phyloP scores from a whole-genome alignment of 1,284 basidiomycete genomes.

The Gomphus sp. region DNA sequence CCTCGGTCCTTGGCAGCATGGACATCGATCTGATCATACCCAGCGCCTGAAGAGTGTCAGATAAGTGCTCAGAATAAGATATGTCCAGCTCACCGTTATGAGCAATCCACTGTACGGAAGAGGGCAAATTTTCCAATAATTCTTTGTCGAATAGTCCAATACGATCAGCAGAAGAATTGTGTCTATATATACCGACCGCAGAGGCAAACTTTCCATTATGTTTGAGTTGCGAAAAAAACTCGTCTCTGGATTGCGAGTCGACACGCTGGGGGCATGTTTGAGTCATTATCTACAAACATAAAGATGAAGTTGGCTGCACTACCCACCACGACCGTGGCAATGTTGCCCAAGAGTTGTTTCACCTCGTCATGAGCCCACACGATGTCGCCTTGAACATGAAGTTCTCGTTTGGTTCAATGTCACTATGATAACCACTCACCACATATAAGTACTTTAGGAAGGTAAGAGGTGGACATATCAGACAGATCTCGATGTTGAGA shows the following conservation, averaged over 20 bases:
- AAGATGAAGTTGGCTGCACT: neutral
- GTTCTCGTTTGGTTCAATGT: neutral
- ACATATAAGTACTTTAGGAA: conserved; percentile 28
- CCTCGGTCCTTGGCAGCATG: conserved; percentile 62
- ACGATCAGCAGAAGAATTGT: conserved; percentile 52
- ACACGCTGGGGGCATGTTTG: conserved; percentile 35
- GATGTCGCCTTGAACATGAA: conserved; percentile 44
- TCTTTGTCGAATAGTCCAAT: conserved; percentile 79
- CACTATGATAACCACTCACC: conserved; percentile 18
- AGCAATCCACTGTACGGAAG: conserved; percentile 73
- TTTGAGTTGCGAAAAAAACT: conserved; percentile 59
- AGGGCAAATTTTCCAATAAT: conserved; percentile 59
- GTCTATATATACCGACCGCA: conserved; percentile 72
- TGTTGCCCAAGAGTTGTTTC: conserved; percentile 50
- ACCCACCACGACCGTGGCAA: conserved; percentile 73
- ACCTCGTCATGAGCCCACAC: conserved; percentile 77
- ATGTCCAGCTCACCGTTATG: conserved; percentile 58
- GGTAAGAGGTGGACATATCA: neutral
- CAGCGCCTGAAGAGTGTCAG: conserved; percentile 35
- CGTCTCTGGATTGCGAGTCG: conserved; percentile 53
- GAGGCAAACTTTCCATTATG: conserved; percentile 67
- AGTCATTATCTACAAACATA: neutral
- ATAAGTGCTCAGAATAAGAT: neutral
- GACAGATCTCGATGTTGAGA: too few relatives aligned
- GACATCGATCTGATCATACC: conserved; percentile 83